These are phyloP conservation scores for Calycina herbarum DNA, from an alignment of 2,329 filamentous ascomycete genomes.

Conservation along the genomic window DNA sequence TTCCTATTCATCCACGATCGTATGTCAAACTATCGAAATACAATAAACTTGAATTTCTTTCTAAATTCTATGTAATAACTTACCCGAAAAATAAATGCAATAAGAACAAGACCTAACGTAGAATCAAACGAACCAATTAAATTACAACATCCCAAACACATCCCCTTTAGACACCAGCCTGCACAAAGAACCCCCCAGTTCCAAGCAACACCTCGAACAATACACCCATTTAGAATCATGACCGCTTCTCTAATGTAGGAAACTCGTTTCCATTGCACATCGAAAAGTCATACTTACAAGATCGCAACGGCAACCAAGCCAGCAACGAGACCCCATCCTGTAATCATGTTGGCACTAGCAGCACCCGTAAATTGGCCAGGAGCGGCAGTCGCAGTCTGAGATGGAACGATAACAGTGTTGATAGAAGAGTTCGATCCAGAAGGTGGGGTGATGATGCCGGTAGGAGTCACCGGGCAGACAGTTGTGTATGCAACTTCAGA, in stretches of 20 bases:
- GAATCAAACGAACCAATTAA: not conserved
- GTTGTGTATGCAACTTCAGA: not conserved
- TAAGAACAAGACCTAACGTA: not conserved
- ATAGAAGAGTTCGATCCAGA: not conserved
- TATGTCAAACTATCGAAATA: not conserved
- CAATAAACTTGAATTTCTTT: not conserved
- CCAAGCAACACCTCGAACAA: not conserved
- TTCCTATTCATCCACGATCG: no score
- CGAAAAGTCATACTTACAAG: not conserved
- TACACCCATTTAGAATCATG: not conserved
- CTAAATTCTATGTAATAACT: not conserved
- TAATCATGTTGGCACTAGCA: not conserved
- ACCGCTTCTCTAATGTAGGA: not conserved
- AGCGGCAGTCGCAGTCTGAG: not conserved
- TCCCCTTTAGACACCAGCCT: not conserved
- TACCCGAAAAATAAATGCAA: not conserved
- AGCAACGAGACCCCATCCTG: not conserved
- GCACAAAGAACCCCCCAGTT: not conserved
- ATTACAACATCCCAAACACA: not conserved
- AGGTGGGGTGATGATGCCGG: not conserved
- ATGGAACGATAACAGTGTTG: not conserved
- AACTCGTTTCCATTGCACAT: not conserved
- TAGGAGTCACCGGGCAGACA: conserved; percentile 3
- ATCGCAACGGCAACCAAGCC: not conserved
- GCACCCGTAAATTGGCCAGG: not conserved